A percentile compares a stretch with the other conserved stretches of the same genome.
These are phyloP conservation scores for Tirmania nivea DNA, from an alignment of 495 filamentous ascomycete species.

Conservation along the genomic window DNA sequence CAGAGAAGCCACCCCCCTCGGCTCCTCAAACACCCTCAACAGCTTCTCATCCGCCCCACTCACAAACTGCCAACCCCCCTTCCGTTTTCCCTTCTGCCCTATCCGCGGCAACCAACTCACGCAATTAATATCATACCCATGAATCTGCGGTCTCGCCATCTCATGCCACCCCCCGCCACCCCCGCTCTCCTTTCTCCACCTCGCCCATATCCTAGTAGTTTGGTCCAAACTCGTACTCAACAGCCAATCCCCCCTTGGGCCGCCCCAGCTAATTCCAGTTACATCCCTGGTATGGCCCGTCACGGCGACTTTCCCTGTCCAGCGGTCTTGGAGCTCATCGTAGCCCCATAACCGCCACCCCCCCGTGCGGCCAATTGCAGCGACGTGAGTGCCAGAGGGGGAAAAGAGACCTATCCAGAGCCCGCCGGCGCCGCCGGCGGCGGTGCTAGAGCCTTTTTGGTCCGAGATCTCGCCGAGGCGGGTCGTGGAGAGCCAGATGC, in stretches of 20 bases:
- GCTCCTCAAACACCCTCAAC: slow-evolving; percentile 81
- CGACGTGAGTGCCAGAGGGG: slow-evolving; percentile 47
- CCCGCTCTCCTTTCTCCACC: slow-evolving; percentile 38
- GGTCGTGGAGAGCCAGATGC: slow-evolving; percentile 69
- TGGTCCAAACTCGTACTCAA: slow-evolving; percentile 81
- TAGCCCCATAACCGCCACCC: slow-evolving; percentile 74
- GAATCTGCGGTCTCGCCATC: slow-evolving; percentile 85
- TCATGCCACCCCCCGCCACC: slow-evolving; percentile 61
- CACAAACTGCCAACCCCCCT: slow-evolving; percentile 42
- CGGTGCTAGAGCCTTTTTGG: slow-evolving; percentile 84
- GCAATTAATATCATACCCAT: slow-evolving; percentile 96
- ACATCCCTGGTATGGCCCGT: slow-evolving; percentile 66
- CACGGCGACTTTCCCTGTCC: slow-evolving; percentile 55
- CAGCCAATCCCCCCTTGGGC: slow-evolving; percentile 59
- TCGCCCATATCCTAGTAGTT: slow-evolving; percentile 77
- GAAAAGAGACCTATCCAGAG: slow-evolving; percentile 95
- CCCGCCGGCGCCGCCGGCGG: slow-evolving; percentile 83
- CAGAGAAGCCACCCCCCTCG: slow-evolving; percentile 55
- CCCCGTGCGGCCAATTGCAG: slow-evolving; percentile 71
- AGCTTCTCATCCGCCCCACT: slow-evolving; percentile 98
- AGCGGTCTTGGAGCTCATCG: slow-evolving; percentile 33
- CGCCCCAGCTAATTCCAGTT: slow-evolving; percentile 56
- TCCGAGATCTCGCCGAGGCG: slow-evolving; percentile 81
- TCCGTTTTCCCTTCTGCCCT: background rate
- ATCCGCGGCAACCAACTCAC: slow-evolving; percentile 41